Conservation (phyloP, 2,329 filamentous ascomycete genomes). For the Fusarium algeriense region DNA sequence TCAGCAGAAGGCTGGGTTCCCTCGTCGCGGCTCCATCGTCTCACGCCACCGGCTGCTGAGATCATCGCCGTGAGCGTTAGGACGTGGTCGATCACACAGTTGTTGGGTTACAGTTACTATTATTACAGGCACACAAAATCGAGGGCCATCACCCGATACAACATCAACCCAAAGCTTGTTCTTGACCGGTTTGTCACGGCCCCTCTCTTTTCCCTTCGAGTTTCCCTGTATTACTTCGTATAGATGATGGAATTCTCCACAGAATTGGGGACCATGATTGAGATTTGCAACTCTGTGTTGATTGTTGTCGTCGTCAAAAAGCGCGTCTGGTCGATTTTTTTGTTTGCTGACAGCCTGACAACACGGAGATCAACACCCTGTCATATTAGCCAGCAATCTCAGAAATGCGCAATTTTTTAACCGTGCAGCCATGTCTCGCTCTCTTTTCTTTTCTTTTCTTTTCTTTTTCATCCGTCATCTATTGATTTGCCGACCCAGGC, state of each 20-base stretch:
- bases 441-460: neutral
- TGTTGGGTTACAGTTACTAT: slow-evolving; percentile 29
- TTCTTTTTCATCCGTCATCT: neutral
- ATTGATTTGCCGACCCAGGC: neutral
- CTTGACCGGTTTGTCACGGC: slow-evolving; percentile 28
- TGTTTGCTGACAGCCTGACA: neutral
- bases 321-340: neutral
- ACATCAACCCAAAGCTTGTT: slow-evolving; percentile 34
- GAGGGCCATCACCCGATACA: slow-evolving; percentile 33
- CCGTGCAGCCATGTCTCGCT: slow-evolving; percentile 1
- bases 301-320: slow-evolving; percentile 13
- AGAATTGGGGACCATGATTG: slow-evolving; percentile 12
- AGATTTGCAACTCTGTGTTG: slow-evolving; percentile 7
- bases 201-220: slow-evolving; percentile 19
- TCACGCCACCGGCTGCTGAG: slow-evolving; percentile 34
- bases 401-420: neutral
- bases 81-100: slow-evolving; percentile 19
- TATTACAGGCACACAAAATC: slow-evolving; percentile 15
- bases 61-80: slow-evolving; percentile 16
- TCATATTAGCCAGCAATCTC: slow-evolving; percentile 5
- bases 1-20: slow-evolving; percentile 13
- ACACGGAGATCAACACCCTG: slow-evolving; percentile 10
- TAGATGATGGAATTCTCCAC: slow-evolving; percentile 34
- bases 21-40: slow-evolving; percentile 22
- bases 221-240: slow-evolving; percentile 34